Evolutionary conservation across 495 filamentous ascomycete genomes (phyloP).

Genomic region (Lophiotrema nucula): DNA sequence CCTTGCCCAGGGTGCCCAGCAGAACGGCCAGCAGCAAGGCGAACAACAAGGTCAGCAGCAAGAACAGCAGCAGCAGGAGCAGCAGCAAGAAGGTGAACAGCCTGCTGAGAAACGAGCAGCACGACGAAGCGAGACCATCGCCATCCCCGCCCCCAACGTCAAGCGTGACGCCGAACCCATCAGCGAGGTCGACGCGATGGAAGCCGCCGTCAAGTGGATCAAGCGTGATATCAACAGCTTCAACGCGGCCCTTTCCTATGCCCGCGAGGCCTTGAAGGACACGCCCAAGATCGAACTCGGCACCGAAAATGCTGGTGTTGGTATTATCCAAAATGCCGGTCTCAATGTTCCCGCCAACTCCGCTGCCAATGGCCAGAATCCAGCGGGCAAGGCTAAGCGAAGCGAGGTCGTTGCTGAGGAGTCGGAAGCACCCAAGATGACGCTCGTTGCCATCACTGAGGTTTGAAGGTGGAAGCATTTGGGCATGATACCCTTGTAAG

Average conservation of each 20-base stretch:
- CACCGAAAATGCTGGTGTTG: conserved; percentile 30
- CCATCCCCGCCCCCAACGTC: conserved; percentile 9
- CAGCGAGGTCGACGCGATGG: conserved; percentile 11
- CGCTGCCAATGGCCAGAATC: conserved; percentile 28
- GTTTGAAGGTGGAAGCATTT: conserved; percentile 11
- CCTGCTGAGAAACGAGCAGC: conserved; percentile 24
- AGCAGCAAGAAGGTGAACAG: conserved; percentile 18
- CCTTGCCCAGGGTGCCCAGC: conserved; percentile 32
- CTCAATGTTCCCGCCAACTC: conserved; percentile 33
- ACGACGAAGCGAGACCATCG: too few species aligned
- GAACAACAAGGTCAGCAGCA: conserved; percentile 16
- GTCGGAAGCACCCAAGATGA: conserved; percentile 31
- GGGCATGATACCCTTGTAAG: conserved; percentile 25
- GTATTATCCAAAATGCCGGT: conserved; percentile 35
- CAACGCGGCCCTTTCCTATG: conserved; percentile 34
- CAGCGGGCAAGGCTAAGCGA: conserved; percentile 14
- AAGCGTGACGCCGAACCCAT: conserved; percentile 16
- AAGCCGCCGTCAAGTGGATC: conserved; percentile 29
- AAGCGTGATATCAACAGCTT: conserved; percentile 33
- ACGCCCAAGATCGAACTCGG: conserved; percentile 37
- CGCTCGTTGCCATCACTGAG: conserved; percentile 37
- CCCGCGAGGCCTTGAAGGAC: conserved; percentile 35
- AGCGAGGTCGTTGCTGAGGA: conserved; percentile 23
- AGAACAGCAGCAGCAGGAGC: conserved; percentile 6
- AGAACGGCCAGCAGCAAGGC: not conserved